Evolutionary conservation across 2,329 filamentous ascomycete species (phyloP).

Genomic region (Pseudogymnoascus sp.): DNA sequence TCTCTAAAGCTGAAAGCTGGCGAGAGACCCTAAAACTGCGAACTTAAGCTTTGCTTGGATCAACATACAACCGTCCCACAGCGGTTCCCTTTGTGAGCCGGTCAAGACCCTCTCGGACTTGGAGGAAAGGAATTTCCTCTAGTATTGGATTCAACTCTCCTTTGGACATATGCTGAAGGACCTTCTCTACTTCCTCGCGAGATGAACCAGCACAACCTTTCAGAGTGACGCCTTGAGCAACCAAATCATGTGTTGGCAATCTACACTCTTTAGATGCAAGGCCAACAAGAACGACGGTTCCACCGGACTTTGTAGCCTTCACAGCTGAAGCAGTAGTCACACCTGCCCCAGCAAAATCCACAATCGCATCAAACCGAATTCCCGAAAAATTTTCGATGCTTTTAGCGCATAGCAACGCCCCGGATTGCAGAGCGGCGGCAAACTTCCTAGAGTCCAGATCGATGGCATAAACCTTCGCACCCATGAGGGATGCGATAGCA

Average conservation of each 20-base stretch:
- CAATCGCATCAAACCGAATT: constrained; percentile 10
- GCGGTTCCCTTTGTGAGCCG: constrained; percentile 9
- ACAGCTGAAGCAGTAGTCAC: constrained; percentile 8
- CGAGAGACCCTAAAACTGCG: no score
- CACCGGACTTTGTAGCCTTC: constrained; percentile 9
- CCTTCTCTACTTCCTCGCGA: constrained; percentile 7
- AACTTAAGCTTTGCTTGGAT: neutral
- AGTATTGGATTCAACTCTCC: constrained; percentile 8
- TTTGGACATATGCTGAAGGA: constrained; percentile 10
- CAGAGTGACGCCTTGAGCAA: constrained; percentile 1
- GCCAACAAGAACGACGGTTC: constrained; percentile 12
- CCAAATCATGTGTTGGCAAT: constrained; percentile 3
- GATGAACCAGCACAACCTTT: constrained; percentile 7
- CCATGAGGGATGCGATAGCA: constrained; percentile 10
- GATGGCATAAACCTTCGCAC: constrained; percentile 13
- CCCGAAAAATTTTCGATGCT: constrained; percentile 5
- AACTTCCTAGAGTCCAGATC: constrained; percentile 12
- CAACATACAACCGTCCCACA: constrained; percentile 11
- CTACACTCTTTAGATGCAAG: neutral
- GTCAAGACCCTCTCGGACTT: constrained; percentile 11
- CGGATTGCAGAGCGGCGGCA: constrained; percentile 5
- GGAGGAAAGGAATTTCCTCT: constrained; percentile 12
- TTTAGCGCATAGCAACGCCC: constrained; percentile 14
- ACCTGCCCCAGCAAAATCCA: constrained; percentile 13
- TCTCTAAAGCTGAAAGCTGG: no score